Percentiles rank a stretch among this genome's conserved stretches.
These are phyloP conservation scores for Pestalotiopsis fici DNA, from an alignment of 2,329 filamentous ascomycete species.

Conservation along the genomic window DNA sequence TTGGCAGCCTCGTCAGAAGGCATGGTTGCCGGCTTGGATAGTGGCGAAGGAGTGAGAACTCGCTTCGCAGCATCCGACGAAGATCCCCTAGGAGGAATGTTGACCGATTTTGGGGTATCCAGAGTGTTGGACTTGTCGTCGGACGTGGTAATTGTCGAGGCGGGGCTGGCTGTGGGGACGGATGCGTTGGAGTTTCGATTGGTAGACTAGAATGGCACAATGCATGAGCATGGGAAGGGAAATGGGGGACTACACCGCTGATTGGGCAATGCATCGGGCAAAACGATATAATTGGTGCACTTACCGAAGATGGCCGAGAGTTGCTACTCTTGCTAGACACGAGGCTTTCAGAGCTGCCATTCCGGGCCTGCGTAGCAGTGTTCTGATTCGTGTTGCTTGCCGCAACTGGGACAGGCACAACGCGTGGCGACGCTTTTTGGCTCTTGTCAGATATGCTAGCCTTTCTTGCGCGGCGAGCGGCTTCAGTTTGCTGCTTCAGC, in stretches of 20 bases:
- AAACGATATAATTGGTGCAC: constrained; percentile 34
- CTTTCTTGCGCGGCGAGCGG: constrained; percentile 32
- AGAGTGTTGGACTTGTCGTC: constrained; percentile 49
- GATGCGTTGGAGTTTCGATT: constrained; percentile 57
- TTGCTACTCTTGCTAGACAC: constrained; percentile 58
- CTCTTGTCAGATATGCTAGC: constrained; percentile 35
- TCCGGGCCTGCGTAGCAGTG: constrained; percentile 39
- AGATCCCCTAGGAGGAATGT: constrained; percentile 62
- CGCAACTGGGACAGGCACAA: constrained; percentile 33
- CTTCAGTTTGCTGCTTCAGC: constrained; percentile 33
- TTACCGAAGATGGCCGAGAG: constrained; percentile 68
- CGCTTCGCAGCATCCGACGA: constrained; percentile 69
- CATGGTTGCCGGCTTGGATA: constrained; percentile 72
- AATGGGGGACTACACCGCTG: constrained; percentile 43
- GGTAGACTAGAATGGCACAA: constrained; percentile 48
- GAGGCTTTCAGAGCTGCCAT: constrained; percentile 66
- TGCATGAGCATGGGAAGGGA: constrained; percentile 37
- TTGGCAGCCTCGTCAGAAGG: constrained; percentile 43
- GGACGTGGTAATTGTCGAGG: constrained; percentile 40
- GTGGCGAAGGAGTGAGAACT: constrained; percentile 67
- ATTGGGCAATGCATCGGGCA: constrained; percentile 43
- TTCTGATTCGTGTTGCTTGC: constrained; percentile 20
- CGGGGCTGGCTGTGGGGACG: constrained; percentile 52
- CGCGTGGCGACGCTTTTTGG: constrained; percentile 34
- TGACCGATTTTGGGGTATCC: constrained; percentile 57